These are phyloP conservation scores for Plasmodium malariae DNA, from an alignment of 169 alveolate species.

Conservation along the genomic window DNA sequence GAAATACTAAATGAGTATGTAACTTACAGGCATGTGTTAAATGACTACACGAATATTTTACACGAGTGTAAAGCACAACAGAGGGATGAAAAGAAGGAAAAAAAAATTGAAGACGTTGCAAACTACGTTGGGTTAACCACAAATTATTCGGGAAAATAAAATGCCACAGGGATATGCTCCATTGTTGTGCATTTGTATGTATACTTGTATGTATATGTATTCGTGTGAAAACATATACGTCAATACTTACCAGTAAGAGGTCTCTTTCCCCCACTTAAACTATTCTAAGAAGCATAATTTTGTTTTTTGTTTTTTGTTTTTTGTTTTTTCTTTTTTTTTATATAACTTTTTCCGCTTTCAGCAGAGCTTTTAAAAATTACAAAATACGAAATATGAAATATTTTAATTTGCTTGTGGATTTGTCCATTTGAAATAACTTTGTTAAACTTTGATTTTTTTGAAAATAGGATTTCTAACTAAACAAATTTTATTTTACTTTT, in stretches of 20 bases:
- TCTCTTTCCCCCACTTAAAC: too few relatives aligned
- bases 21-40: conserved; percentile 28
- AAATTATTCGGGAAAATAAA: background rate
- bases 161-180: background rate
- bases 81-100: background rate
- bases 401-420: too few relatives aligned
- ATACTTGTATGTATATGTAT: background rate
- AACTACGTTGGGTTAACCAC: conserved; percentile 65
- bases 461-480: background rate
- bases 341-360: too few relatives aligned
- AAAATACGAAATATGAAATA: too few relatives aligned
- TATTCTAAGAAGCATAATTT: too few relatives aligned
- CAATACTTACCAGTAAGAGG: too few relatives aligned
- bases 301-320: too few relatives aligned
- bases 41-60: conserved; percentile 29
- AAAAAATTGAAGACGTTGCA: conserved; percentile 61
- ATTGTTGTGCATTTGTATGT: too few relatives aligned
- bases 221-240: background rate
- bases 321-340: too few relatives aligned
- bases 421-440: too few relatives aligned
- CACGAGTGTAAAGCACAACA: conserved; percentile 4
- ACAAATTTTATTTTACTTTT: background rate
- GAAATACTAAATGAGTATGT: conserved; percentile 35
- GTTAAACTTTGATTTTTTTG: too few relatives aligned
- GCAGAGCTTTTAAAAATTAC: too few relatives aligned